Percentiles rank a stretch among this genome's conserved stretches.
Evolutionary conservation across 139 green algal genomes (phyloP).

Genomic region (Parachlorella kessleri): DNA sequence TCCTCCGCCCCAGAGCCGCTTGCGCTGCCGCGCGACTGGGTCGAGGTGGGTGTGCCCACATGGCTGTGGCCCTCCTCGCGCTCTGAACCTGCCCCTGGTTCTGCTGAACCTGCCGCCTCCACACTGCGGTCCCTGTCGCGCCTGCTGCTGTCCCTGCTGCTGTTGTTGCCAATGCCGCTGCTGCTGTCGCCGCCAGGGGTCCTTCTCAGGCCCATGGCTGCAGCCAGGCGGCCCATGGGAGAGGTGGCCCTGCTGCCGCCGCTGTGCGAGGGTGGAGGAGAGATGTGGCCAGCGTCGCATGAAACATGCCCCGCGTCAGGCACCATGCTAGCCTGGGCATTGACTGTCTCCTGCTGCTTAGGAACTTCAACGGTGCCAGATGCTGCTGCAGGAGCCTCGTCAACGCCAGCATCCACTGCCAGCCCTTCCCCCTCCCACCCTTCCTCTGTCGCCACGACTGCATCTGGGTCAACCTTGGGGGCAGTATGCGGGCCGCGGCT

Average conservation of each 20-base stretch:
- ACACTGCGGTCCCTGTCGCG: neutral
- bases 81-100: neutral
- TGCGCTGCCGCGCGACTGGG: neutral
- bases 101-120: neutral
- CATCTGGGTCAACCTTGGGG: too few species aligned
- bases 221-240: neutral
- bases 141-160: neutral
- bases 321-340: neutral
- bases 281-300: neutral
- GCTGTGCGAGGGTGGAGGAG: neutral
- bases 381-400: too few species aligned
- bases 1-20: neutral
- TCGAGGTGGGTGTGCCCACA: neutral
- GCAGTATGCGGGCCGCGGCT: too few species aligned
- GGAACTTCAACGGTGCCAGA: too few species aligned
- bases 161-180: neutral
- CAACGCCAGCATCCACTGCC: too few species aligned
- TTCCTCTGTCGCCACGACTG: too few species aligned
- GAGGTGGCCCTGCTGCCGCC: neutral
- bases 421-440: too few species aligned
- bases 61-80: neutral
- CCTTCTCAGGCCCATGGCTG: neutral
- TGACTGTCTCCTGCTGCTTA: too few species aligned
- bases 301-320: neutral
- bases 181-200: neutral